phyloP scores from a whole-genome alignment of 2,329 filamentous ascomycete genomes.

The Fusarium sambucinum region DNA sequence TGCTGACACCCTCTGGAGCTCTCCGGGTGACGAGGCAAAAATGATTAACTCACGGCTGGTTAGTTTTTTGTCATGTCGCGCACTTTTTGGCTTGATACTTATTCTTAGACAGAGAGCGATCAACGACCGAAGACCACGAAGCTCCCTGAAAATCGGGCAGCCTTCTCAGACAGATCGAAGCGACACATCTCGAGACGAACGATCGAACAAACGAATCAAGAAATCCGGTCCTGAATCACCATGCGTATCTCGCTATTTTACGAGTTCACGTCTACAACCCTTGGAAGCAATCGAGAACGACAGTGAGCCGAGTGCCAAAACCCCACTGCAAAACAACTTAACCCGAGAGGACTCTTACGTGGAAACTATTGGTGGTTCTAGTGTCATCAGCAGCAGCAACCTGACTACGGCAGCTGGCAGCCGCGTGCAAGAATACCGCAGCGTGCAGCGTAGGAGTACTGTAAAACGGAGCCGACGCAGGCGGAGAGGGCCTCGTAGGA shows the following conservation, averaged over 20 bases:
- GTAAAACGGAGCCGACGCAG: conserved; percentile 14
- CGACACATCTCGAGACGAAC: conserved; percentile 21
- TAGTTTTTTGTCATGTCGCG: conserved; percentile 13
- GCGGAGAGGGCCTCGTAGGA: conserved; percentile 9
- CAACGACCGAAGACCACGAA: conserved; percentile 41
- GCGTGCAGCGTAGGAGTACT: conserved; percentile 18
- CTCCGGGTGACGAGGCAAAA: conserved; percentile 41
- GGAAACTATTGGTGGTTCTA: conserved; percentile 36
- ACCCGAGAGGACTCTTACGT: conserved; percentile 38
- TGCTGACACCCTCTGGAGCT: conserved; percentile 45
- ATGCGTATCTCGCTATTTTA: conserved; percentile 13
- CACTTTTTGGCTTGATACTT: conserved; percentile 13
- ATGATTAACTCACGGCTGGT: conserved; percentile 44
- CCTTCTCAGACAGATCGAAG: not conserved
- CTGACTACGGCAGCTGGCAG: conserved; percentile 10
- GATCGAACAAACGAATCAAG: conserved; percentile 45
- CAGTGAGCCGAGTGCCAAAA: not conserved
- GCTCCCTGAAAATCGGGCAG: conserved; percentile 35
- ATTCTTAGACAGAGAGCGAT: conserved; percentile 41
- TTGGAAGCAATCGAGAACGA: conserved; percentile 35
- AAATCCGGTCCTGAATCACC: not conserved
- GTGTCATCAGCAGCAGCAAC: conserved; percentile 32
- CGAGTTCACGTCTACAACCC: not conserved
- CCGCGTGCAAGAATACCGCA: conserved; percentile 41
- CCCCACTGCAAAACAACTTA: conserved; percentile 22